Conservation (phyloP, 306 rosid species). For the Sophora flavescens region DNA sequence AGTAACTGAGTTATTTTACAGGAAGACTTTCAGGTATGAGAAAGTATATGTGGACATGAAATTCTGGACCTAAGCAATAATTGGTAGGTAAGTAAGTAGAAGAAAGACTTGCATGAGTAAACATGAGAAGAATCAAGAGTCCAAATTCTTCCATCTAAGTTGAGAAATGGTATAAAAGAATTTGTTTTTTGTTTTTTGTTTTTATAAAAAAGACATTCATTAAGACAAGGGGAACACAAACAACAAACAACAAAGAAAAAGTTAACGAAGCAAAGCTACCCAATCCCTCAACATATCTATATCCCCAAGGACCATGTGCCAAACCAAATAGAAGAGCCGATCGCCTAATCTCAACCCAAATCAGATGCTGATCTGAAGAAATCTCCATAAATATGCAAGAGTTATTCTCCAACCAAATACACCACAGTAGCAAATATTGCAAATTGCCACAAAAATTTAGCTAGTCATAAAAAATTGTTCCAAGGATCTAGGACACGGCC, state of each 20-base stretch:
- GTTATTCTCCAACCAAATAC: not conserved
- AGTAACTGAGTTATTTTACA: not conserved
- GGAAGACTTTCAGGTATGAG: too few species aligned
- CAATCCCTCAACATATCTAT: not conserved
- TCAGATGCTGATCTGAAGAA: not conserved
- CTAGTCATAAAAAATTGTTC: not conserved
- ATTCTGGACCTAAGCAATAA: not conserved
- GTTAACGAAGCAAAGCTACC: not conserved
- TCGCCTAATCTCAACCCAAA: not conserved
- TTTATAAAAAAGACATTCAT: constrained; percentile 10
- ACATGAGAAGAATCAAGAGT: constrained; percentile 19
- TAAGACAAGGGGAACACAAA: not conserved
- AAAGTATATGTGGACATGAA: too few species aligned
- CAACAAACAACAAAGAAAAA: constrained; percentile 10
- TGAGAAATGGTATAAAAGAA: not conserved
- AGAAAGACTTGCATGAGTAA: constrained; percentile 9
- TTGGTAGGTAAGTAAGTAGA: not conserved
- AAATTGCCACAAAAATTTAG: not conserved
- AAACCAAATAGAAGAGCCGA: not conserved
- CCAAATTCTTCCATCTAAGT: constrained; percentile 6
- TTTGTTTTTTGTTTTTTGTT: too few species aligned
- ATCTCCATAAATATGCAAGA: not conserved
- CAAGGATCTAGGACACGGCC: not conserved
- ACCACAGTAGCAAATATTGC: not conserved
- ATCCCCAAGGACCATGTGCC: not conserved